phyloP scores from a whole-genome alignment of 2,329 filamentous ascomycete species.

The Paraphoma chrysanthemicola region DNA sequence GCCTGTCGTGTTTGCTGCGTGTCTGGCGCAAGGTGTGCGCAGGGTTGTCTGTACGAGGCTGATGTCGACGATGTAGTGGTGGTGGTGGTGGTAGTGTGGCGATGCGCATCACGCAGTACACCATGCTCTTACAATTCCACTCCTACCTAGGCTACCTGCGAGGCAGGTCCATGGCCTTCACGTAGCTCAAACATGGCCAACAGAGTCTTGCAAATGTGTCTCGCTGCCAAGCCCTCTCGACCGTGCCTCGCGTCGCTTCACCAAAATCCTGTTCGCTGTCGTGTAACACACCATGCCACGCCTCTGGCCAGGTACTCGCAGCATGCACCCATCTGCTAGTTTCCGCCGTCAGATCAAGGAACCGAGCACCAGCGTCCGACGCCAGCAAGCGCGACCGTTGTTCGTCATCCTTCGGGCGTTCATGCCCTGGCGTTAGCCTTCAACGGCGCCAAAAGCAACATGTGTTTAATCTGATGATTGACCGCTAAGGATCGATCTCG shows the following conservation, averaged over 20 bases:
- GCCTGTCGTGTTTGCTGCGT: slow-evolving; percentile 3
- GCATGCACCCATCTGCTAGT: slow-evolving; percentile 41
- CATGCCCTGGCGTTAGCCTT: slow-evolving; percentile 31
- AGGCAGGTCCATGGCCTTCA: not conserved
- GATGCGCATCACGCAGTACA: not conserved
- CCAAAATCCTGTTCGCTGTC: slow-evolving; percentile 29
- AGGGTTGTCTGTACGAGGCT: slow-evolving; percentile 4
- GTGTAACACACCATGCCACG: slow-evolving; percentile 43
- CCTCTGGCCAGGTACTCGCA: slow-evolving; percentile 33
- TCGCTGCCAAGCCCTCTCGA: slow-evolving; percentile 22
- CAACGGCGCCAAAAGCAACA: slow-evolving; percentile 21
- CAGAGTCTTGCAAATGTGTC: not conserved
- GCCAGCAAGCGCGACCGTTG: slow-evolving; percentile 26
- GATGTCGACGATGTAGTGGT: not conserved
- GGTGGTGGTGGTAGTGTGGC: not conserved
- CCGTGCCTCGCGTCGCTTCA: slow-evolving; percentile 6
- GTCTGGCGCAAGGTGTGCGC: slow-evolving; percentile 6
- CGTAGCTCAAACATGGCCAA: not conserved
- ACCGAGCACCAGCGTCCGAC: slow-evolving; percentile 2
- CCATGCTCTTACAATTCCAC: too few species aligned
- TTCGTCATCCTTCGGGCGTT: slow-evolving; percentile 26
- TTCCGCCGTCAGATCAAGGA: slow-evolving; percentile 43
- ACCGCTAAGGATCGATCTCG: slow-evolving; percentile 37
- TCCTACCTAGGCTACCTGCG: too few species aligned
- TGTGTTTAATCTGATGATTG: slow-evolving; percentile 31